Conservation (phyloP, 2,329 filamentous ascomycete genomes). For the Torrubiella hemipterigena region DNA sequence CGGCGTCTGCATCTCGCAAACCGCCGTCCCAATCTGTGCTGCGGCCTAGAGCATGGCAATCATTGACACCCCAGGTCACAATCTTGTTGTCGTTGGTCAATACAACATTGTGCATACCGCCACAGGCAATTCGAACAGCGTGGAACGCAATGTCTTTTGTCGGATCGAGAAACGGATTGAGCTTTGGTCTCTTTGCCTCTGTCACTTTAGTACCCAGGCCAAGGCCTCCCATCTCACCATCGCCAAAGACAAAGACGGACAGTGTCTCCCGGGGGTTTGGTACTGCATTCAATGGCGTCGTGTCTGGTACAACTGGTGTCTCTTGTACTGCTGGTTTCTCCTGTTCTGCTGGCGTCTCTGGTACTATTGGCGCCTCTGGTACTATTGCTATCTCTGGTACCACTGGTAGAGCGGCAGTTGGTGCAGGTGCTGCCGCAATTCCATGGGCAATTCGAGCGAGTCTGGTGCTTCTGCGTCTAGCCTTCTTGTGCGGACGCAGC, state of each 20-base stretch:
- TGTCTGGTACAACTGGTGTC: too few relatives aligned
- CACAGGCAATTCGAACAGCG: constrained; percentile 55
- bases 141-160: constrained; percentile 4
- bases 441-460: too few relatives aligned
- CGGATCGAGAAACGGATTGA: constrained; percentile 11
- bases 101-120: constrained; percentile 65
- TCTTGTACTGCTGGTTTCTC: too few relatives aligned
- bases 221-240: constrained; percentile 1
- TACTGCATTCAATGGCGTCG: too few relatives aligned
- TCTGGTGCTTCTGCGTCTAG: too few relatives aligned
- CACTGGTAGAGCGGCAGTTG: too few relatives aligned
- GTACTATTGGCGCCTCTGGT: too few relatives aligned
- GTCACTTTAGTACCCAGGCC: constrained; percentile 1
- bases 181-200: background rate
- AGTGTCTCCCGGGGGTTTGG: too few relatives aligned
- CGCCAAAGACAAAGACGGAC: constrained; percentile 1
- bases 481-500: too few relatives aligned
- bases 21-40: constrained; percentile 51
- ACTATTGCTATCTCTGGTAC: too few relatives aligned
- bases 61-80: constrained; percentile 73
- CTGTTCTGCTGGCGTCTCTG: too few relatives aligned
- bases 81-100: constrained; percentile 66
- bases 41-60: constrained; percentile 63
- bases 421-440: too few relatives aligned
- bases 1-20: constrained; percentile 34